Percentiles rank a stretch among this genome's conserved stretches.
phyloP scores from a whole-genome alignment of 2,329 filamentous ascomycete species.

The Nemania sp. region DNA sequence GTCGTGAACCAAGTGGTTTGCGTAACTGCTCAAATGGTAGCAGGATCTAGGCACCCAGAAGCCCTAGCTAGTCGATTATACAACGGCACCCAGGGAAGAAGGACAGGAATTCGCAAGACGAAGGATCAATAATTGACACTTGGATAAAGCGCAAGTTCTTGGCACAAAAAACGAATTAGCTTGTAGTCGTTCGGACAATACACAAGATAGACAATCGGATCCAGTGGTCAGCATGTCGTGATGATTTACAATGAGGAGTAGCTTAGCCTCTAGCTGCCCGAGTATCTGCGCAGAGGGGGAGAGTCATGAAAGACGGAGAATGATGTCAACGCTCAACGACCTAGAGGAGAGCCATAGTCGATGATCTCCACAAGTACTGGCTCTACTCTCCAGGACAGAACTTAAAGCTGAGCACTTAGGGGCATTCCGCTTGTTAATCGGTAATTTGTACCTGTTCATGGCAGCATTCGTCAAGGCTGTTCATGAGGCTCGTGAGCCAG shows the following conservation, averaged over 20 bases:
- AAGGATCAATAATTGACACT: neutral
- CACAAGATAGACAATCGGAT: neutral
- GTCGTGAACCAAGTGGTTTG: neutral
- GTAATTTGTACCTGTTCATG: too few relatives aligned
- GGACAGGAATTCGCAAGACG: neutral
- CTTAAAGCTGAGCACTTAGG: too few relatives aligned
- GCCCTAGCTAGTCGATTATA: neutral
- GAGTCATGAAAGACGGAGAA: constrained; percentile 27
- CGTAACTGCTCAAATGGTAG: too few relatives aligned
- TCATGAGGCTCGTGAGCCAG: too few relatives aligned
- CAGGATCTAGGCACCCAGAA: neutral
- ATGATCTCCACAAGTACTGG: constrained; percentile 19
- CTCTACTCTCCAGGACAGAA: too few relatives aligned
- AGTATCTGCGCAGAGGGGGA: neutral
- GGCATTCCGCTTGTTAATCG: too few relatives aligned
- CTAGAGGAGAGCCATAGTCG: too few relatives aligned
- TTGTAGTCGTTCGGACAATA: neutral
- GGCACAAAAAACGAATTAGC: neutral
- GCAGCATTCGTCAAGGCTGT: too few relatives aligned
- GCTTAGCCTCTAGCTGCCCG: neutral
- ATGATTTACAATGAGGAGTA: neutral
- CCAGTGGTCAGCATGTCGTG: neutral
- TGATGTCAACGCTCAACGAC: constrained; percentile 27
- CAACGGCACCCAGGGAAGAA: neutral
- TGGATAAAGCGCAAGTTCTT: neutral